These are phyloP conservation scores for Gracilaria caudata DNA, from an alignment of 23 red algal species.

Conservation along the genomic window DNA sequence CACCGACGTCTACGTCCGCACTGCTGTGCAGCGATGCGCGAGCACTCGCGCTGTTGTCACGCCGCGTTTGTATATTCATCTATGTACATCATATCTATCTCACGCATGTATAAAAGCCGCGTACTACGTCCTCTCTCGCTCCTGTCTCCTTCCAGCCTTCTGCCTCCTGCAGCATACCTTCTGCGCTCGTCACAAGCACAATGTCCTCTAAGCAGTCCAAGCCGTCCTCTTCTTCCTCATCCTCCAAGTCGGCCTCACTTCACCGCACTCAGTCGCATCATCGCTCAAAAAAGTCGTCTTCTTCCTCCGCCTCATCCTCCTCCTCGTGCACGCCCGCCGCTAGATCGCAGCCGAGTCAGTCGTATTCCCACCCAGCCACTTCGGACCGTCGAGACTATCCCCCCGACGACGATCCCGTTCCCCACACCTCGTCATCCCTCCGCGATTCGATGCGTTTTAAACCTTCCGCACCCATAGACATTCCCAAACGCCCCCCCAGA, in stretches of 20 bases:
- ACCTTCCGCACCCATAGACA: constrained; percentile 23
- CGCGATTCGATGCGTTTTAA: background rate
- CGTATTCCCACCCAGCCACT: background rate
- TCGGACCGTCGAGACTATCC: background rate
- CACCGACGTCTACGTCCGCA: background rate
- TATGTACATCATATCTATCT: background rate
- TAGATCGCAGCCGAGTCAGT: background rate
- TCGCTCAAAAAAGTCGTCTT: constrained; percentile 10
- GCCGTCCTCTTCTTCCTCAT: constrained; percentile 6
- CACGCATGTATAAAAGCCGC: background rate
- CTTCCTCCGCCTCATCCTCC: constrained; percentile 1
- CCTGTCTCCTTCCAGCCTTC: background rate
- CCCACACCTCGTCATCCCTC: background rate
- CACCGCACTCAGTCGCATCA: constrained; percentile 5
- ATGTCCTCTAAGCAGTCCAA: constrained; percentile 28
- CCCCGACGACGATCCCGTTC: background rate
- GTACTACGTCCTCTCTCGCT: background rate
- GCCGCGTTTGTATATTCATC: background rate
- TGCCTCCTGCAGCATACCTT: background rate
- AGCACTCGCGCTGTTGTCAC: background rate
- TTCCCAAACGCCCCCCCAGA: background rate
- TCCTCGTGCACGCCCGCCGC: background rate
- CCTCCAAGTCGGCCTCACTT: background rate
- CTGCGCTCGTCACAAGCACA: background rate
- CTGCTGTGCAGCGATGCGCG: background rate